Evolutionary conservation across 176 grass and related monocot species (phyloP).

Genomic region (Dactylis glomerata): DNA sequence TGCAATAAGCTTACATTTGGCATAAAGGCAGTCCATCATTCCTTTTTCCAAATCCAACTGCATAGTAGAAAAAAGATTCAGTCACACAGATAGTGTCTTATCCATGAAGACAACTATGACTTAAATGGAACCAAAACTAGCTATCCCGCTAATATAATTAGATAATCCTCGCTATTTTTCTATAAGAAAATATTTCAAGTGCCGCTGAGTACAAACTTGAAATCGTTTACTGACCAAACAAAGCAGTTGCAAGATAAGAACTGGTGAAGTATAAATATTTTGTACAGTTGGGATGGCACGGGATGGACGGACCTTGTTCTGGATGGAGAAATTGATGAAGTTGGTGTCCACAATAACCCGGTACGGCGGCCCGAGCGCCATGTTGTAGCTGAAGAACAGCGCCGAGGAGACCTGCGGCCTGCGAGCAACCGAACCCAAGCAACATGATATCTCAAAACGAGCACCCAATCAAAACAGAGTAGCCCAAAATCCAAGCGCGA

Average conservation of each 20-base stretch:
- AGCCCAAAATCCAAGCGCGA: background rate
- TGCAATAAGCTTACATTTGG: conserved; percentile 67
- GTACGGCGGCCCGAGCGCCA: conserved; percentile 76
- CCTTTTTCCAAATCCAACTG: conserved; percentile 99
- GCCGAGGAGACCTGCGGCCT: conserved; percentile 64
- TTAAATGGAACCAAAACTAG: background rate
- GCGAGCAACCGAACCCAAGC: conserved; percentile 14
- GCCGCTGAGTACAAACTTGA: background rate
- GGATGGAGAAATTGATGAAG: conserved; percentile 98
- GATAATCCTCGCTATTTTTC: background rate
- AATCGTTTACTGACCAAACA: background rate
- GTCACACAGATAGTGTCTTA: background rate
- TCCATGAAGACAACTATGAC: background rate
- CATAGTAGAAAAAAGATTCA: conserved; percentile 19
- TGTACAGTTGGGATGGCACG: background rate
- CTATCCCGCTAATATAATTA: background rate
- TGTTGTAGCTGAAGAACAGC: conserved; percentile 91
- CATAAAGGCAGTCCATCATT: conserved; percentile 99
- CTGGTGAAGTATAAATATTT: background rate
- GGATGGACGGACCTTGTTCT: conserved; percentile 65
- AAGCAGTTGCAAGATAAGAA: background rate
- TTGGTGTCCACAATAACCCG: conserved; percentile 97
- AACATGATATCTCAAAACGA: background rate
- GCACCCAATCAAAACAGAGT: background rate
- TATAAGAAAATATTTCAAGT: background rate